Percentiles rank a stretch among this genome's conserved stretches.
Conservation (phyloP, 1,284 basidiomycete species). For the Phaffia rhodozyma region DNA sequence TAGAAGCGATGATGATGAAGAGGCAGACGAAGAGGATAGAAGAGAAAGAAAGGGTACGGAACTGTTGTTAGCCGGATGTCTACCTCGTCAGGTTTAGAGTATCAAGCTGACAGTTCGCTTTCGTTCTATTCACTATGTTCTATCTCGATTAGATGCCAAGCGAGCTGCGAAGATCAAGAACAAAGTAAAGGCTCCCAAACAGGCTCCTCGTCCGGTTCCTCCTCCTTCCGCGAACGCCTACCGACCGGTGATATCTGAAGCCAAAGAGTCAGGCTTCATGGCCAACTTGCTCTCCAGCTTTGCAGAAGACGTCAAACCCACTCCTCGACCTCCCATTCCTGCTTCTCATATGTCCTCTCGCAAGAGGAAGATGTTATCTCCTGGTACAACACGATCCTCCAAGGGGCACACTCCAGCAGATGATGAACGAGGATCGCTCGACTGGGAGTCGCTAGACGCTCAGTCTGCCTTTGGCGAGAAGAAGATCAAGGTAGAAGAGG, state of each 20-base stretch:
- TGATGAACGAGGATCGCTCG: constrained; percentile 1
- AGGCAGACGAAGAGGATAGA: constrained; percentile 38
- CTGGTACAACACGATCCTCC: constrained; percentile 5
- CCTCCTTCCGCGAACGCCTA: constrained; percentile 58
- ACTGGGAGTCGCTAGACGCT: constrained; percentile 31
- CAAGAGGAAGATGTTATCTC: constrained; percentile 12
- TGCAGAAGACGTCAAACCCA: constrained; percentile 38
- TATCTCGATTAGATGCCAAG: constrained; percentile 20
- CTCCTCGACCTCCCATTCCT: not conserved
- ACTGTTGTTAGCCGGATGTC: not conserved
- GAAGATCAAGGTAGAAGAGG: constrained; percentile 28
- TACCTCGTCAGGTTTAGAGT: not conserved
- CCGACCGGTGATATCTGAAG: constrained; percentile 55
- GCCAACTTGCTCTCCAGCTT: constrained; percentile 56
- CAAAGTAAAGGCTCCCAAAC: constrained; percentile 28
- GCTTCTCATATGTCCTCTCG: constrained; percentile 2
- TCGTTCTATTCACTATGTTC: not conserved
- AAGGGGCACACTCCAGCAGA: constrained; percentile 14
- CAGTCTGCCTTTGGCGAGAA: constrained; percentile 21
- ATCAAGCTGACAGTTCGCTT: not conserved
- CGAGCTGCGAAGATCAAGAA: constrained; percentile 29
- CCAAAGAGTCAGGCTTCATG: constrained; percentile 80
- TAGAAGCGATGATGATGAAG: constrained; percentile 33
- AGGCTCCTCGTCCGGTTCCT: constrained; percentile 41
- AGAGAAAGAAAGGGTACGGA: constrained; percentile 29